Conservation (phyloP, 75 land plant genomes). For the Pinus taeda region DNA sequence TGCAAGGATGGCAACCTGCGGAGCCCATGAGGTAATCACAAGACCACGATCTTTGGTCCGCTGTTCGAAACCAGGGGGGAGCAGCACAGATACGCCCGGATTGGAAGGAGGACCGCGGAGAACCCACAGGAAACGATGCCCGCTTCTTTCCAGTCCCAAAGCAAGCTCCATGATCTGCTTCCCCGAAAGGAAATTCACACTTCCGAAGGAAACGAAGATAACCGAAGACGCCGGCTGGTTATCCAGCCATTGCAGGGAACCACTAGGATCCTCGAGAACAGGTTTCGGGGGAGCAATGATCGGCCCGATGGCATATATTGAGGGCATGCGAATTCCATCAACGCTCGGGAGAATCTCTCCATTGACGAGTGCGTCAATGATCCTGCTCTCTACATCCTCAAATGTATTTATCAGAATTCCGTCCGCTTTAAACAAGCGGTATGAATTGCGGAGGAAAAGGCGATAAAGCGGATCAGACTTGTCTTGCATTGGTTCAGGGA, state of each 20-base stretch:
- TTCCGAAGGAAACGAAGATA: conserved; percentile 21
- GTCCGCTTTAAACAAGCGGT: neutral
- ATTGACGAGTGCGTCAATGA: neutral
- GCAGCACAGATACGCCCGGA: neutral
- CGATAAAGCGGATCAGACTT: neutral
- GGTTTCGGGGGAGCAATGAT: neutral
- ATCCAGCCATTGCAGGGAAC: conserved; percentile 12
- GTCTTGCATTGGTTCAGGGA: neutral
- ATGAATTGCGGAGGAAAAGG: neutral
- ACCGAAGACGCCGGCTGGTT: conserved; percentile 3
- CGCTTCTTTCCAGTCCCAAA: conserved; percentile 9
- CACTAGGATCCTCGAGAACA: neutral
- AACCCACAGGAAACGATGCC: conserved; percentile 22
- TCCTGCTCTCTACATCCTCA: neutral
- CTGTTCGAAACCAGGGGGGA: neutral
- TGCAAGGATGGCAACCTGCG: conserved; percentile 26
- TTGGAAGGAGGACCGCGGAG: neutral
- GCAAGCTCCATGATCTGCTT: conserved; percentile 14
- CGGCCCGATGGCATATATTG: neutral
- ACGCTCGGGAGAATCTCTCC: neutral
- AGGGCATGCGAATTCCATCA: neutral
- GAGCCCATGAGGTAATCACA: conserved; percentile 21
- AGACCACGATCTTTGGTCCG: conserved; percentile 17
- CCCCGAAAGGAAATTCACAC: conserved; percentile 1
- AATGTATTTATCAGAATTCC: neutral